These are phyloP conservation scores for Tinospora cordifolia DNA, from an alignment of 164 flowering plant species.

Conservation along the genomic window DNA sequence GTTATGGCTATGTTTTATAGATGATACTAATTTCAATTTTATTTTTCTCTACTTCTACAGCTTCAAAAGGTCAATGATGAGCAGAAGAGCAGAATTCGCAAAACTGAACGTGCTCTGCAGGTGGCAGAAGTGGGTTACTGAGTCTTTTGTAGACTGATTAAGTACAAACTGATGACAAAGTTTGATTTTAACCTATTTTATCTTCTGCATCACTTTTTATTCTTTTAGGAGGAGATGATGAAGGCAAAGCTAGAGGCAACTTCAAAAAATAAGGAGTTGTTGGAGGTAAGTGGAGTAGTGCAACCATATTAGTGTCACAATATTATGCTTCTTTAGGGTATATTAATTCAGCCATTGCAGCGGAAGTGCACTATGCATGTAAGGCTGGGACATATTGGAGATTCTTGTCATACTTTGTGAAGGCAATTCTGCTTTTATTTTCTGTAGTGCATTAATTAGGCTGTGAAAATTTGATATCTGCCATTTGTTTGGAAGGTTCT, in stretches of 20 bases:
- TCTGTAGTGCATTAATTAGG: background rate
- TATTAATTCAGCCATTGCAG: background rate
- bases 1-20: background rate
- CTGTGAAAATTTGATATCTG: background rate
- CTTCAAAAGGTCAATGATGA: slow-evolving; percentile 60
- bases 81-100: slow-evolving; percentile 55
- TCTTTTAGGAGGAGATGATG: slow-evolving; percentile 64
- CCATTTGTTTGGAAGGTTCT: background rate
- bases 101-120: slow-evolving; percentile 83
- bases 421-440: background rate
- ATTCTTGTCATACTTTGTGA: background rate
- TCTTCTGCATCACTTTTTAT: background rate
- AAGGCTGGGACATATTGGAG: too few relatives aligned
- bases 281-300: slow-evolving; percentile 38
- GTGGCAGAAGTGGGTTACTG: slow-evolving; percentile 58
- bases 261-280: slow-evolving; percentile 49
- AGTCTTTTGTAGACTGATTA: background rate
- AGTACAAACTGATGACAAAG: background rate
- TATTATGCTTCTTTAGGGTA: background rate
- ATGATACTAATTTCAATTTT: background rate
- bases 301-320: background rate
- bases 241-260: slow-evolving; percentile 61
- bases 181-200: background rate
- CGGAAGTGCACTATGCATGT: background rate
- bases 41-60: slow-evolving; percentile 29